A percentile compares a stretch with the other conserved stretches of the same genome.
Evolutionary conservation across 495 filamentous ascomycete species (phyloP).

Genomic region (Xylaria grammica): DNA sequence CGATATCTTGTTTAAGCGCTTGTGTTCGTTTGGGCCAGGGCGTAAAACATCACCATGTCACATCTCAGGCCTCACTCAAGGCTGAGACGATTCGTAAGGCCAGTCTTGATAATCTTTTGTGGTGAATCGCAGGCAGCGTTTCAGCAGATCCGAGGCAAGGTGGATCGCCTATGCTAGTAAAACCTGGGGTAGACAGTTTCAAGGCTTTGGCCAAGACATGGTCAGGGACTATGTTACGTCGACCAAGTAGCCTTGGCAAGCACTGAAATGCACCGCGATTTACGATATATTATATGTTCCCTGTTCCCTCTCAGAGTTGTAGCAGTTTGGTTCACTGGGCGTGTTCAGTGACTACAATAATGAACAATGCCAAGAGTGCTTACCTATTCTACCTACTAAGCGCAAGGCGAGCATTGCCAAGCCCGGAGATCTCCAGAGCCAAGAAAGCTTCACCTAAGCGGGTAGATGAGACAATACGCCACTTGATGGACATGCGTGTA

Average conservation of each 20-base stretch:
- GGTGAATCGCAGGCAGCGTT: neutral
- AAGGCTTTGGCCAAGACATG: slow-evolving; percentile 2
- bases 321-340: too few relatives aligned
- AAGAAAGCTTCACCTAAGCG: neutral
- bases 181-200: slow-evolving; percentile 16
- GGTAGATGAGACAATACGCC: too few relatives aligned
- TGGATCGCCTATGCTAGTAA: slow-evolving; percentile 13
- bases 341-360: too few relatives aligned
- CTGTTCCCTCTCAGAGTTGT: too few relatives aligned
- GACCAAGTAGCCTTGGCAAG: neutral
- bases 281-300: too few relatives aligned
- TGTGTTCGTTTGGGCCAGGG: neutral
- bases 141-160: slow-evolving; percentile 19
- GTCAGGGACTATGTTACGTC: neutral
- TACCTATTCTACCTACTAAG: neutral
- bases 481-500: too few relatives aligned
- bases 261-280: too few relatives aligned
- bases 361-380: too few relatives aligned
- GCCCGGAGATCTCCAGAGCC: neutral
- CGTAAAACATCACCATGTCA: slow-evolving; percentile 19
- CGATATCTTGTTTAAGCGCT: neutral
- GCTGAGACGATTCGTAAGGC: neutral
- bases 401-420: neutral
- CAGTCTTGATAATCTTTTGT: neutral
- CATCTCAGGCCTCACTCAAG: neutral